Percentiles rank a stretch among this genome's conserved stretches.
phyloP scores from a whole-genome alignment of 805 yeast genomes.

The Blastobotrys terrestris region DNA sequence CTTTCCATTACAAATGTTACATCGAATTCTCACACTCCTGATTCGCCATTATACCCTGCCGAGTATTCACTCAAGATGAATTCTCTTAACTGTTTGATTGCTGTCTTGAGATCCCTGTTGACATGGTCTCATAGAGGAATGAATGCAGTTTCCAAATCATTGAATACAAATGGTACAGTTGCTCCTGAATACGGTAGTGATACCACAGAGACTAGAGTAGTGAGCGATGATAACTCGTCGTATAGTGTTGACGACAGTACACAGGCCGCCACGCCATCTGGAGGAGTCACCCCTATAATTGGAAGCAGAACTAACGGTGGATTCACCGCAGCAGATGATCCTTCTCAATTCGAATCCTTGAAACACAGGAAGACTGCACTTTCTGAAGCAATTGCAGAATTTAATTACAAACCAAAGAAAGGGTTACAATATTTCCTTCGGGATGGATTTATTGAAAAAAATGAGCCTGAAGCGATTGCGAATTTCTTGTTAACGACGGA shows the following conservation, averaged over 20 bases:
- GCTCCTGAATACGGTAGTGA: conserved; percentile 2
- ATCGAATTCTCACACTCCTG: conserved; percentile 32
- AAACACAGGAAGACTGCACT: conserved; percentile 80
- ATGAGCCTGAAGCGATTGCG: conserved; percentile 66
- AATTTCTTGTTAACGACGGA: conserved; percentile 59
- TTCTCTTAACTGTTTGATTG: conserved; percentile 73
- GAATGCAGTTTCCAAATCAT: conserved; percentile 22
- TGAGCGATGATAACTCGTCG: neutral
- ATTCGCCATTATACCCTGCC: conserved; percentile 41
- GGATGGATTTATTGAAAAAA: conserved; percentile 55
- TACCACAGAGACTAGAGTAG: too few species aligned
- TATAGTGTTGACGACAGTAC: neutral
- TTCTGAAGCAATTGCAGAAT: conserved; percentile 68
- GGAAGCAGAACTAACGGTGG: neutral
- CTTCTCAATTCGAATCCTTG: conserved; percentile 75
- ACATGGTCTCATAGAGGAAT: conserved; percentile 78
- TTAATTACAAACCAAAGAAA: conserved; percentile 78
- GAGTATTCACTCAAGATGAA: conserved; percentile 82
- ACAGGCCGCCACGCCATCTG: neutral
- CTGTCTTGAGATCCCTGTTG: conserved; percentile 71
- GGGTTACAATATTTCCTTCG: conserved; percentile 62
- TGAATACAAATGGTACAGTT: conserved; percentile 1
- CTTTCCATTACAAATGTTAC: conserved; percentile 63
- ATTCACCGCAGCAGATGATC: conserved; percentile 42
- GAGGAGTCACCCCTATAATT: neutral